Evolutionary conservation across 345 rosid species (phyloP), one percentile per base, ranked within the genome.

Genomic region (Pugionium cornutum): DNA sequence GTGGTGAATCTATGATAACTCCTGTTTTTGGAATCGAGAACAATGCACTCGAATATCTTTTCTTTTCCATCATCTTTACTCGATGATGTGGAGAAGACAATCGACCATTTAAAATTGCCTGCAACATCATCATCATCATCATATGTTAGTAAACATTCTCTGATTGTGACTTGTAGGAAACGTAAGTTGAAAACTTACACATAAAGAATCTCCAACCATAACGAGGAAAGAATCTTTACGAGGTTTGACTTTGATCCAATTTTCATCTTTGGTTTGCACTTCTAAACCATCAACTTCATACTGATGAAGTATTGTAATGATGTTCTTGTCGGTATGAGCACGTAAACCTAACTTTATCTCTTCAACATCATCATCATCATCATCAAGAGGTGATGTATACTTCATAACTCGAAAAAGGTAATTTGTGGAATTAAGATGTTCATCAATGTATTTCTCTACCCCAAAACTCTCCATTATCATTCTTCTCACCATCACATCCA

Each of bases 21-120:
- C 74, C 83, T 4, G 64, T 37, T 78, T 78, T 84, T 0, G 86
- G 86, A 25, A 75, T 27, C 26, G 89, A 82, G 70, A 86, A 84
- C 69, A 86, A 41, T 26, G 75, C 89, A 2, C 76, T 58, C 0
- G 87, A 80, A 58, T 84, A 84, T 72, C 92, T 81, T 7, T 63
- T 73, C 27, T 80, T 76, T 66, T 81, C 89, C 7, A 9, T 72
- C 83, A 83, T 81, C 89, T 84, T 60, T 8, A 87, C 91, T 2
- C 89, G 79, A 42, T 89, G 94, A 42, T 37, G 32, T 0, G 94
- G 66, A 52, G 86, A 77, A 68, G 71, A 58, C 33, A 89, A 25
- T 65, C 79, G 67, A 9, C 89, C 96, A 41, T 89, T 89, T 9
- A 72, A 26, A 83, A 84, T 75, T 35, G 96, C 96, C 97, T 89